Evolutionary conservation across 2,329 filamentous ascomycete species (phyloP).

Genomic region (Cercospora beticola): DNA sequence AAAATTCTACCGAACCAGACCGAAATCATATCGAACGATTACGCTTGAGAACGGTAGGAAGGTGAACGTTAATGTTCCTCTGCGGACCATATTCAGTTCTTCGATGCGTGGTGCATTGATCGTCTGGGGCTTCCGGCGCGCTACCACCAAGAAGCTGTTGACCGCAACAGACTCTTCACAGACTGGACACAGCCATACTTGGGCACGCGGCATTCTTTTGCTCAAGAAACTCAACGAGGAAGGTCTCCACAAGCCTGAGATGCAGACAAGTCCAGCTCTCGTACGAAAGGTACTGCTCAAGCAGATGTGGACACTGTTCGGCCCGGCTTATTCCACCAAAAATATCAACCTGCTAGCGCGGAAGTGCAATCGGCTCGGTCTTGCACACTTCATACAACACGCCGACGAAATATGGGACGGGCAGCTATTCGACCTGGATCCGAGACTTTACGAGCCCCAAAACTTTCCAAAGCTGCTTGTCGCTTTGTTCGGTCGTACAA

Average conservation of each 20-base stretch:
- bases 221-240: slow-evolving; percentile 29
- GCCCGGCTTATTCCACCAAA: slow-evolving; percentile 32
- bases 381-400: slow-evolving; percentile 34
- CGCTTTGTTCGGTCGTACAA: slow-evolving; percentile 26
- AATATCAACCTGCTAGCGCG: slow-evolving; percentile 25
- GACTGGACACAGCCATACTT: slow-evolving; percentile 20
- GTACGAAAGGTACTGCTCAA: slow-evolving; percentile 27
- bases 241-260: slow-evolving; percentile 28
- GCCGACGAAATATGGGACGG: slow-evolving; percentile 35
- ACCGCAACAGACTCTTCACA: background rate
- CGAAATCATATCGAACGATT: background rate
- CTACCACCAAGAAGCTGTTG: slow-evolving; percentile 20
- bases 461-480: slow-evolving; percentile 22
- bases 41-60: background rate
- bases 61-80: background rate
- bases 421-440: slow-evolving; percentile 21
- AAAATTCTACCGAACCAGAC: slow-evolving; percentile 21
- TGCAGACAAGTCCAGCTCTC: slow-evolving; percentile 16
- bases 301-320: slow-evolving; percentile 40
- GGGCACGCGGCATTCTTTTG: slow-evolving; percentile 36
- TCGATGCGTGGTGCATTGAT: slow-evolving; percentile 36
- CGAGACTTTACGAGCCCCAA: slow-evolving; percentile 17
- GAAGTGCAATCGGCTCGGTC: slow-evolving; percentile 25
- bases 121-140: slow-evolving; percentile 36
- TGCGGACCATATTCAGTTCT: slow-evolving; percentile 23